A percentile compares a stretch with the other conserved stretches of the same genome.
These are phyloP conservation scores for Globisporangium viniferum DNA, from an alignment of 352 stramenopile species.

Conservation along the genomic window DNA sequence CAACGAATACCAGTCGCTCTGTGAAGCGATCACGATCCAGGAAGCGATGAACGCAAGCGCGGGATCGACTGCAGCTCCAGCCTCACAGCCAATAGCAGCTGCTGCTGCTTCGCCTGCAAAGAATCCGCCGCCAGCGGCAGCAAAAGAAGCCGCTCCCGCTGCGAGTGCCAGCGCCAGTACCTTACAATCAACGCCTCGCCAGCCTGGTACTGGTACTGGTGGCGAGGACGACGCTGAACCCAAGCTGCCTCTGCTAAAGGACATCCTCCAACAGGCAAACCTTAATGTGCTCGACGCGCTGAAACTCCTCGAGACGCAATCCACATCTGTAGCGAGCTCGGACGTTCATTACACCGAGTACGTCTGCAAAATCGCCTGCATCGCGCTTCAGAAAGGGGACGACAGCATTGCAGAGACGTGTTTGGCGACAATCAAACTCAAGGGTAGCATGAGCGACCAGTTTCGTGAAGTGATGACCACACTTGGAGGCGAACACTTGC, in stretches of 20 bases:
- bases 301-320: conserved; percentile 21
- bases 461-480: conserved; percentile 33
- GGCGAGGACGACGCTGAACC: not conserved
- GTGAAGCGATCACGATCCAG: conserved; percentile 7
- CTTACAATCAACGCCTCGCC: conserved; percentile 14
- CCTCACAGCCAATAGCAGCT: not conserved
- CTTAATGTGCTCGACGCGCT: conserved; percentile 31
- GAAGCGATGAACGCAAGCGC: not conserved
- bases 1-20: conserved; percentile 15
- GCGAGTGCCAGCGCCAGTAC: conserved; percentile 1
- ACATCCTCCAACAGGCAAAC: conserved; percentile 36
- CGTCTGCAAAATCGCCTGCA: conserved; percentile 31
- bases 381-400: conserved; percentile 17
- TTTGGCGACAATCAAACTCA: conserved; percentile 42
- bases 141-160: conserved; percentile 9
- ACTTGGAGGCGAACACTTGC: conserved; percentile 29
- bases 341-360: conserved; percentile 32
- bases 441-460: conserved; percentile 29
- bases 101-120: not conserved
- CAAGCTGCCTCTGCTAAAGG: conserved; percentile 28
- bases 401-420: conserved; percentile 24
- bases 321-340: not conserved
- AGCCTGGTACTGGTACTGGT: conserved; percentile 13
- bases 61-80: not conserved
- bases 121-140: not conserved